Base-by-base conservation (phyloP, 352 stramenopile species). In the Globisporangium alternatum region DNA sequence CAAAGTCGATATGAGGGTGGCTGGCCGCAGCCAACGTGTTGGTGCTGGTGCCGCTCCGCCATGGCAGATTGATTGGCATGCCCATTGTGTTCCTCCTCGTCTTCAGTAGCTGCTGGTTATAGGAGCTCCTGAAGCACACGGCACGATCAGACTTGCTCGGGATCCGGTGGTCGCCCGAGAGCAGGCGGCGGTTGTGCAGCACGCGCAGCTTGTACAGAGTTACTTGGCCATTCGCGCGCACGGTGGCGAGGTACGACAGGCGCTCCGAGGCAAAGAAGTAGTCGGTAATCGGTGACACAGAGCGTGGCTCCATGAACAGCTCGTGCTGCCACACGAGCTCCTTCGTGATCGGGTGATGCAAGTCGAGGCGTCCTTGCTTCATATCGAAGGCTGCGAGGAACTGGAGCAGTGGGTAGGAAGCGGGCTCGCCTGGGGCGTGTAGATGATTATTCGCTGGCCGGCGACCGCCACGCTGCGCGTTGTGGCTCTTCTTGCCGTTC, bases 211-310 rank as follows among this genome's bases (percentile, higher is more conserved):
- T 66, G 64, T 60, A 66, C 25, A 69, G 33, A 19, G 31, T 65
- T n/a, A 69, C 17, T 9, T 48, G 39, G 6, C 58, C 51, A n/a
- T 30, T 52, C 10, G 25, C 51, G 5, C 43, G 39, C 39, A 69
- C 25, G 15, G 51, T 60, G 10, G 48, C 64, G 28, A 69, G 37
- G 22, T 57, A 57, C 51, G 56, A 61, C 31, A 54, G 65, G 4
- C 58, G 64, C 21, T 69, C 64, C 31, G 64, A 69, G 30, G 28
- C 43, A n/a, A 65, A 69, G 56, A 61, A 60, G 57, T 55, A 69
- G 51, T 69, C 57, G 10, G 48, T 21, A 28, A 69, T 56, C 41
- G 21, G 30, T 6, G 31, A 51, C 33, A 31, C 12, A 22, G 22
- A 19, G n/a, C 3, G 21, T 15, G 19, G 12, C 12, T 60, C 54